Conservation (phyloP, 257 asterid species). For the Handroanthus guayacan region DNA sequence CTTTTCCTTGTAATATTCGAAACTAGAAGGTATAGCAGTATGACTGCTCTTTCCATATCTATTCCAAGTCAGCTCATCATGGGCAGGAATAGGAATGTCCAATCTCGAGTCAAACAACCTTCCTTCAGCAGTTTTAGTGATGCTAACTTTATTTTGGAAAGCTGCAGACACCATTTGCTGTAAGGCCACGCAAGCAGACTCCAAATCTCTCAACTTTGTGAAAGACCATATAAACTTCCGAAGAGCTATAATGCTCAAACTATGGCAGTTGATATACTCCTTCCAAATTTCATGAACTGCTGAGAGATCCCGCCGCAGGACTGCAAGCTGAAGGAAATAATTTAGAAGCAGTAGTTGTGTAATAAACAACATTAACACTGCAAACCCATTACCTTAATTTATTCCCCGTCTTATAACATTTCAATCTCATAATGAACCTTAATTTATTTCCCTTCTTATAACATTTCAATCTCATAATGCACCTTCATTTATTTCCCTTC, state of each 20-base stretch:
- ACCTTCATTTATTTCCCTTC: slow-evolving; percentile 14
- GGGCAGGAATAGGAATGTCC: slow-evolving; percentile 75
- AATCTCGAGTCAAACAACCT: slow-evolving; percentile 49
- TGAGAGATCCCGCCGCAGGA: slow-evolving; percentile 67
- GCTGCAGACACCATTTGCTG: slow-evolving; percentile 71
- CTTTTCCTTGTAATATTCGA: slow-evolving; percentile 38
- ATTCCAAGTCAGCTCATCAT: slow-evolving; percentile 38
- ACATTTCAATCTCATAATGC: slow-evolving; percentile 9
- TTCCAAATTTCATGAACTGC: slow-evolving; percentile 79
- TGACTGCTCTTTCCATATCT: slow-evolving; percentile 30
- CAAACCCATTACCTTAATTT: slow-evolving; percentile 5
- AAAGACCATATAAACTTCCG: slow-evolving; percentile 76
- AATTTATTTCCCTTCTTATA: slow-evolving; percentile 5
- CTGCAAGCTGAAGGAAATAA: slow-evolving; percentile 84
- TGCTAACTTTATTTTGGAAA: slow-evolving; percentile 40
- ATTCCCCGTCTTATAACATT: neutral
- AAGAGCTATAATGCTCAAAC: slow-evolving; percentile 62
- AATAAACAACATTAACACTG: slow-evolving; percentile 26
- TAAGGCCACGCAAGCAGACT: slow-evolving; percentile 71
- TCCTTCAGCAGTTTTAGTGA: slow-evolving; percentile 60
- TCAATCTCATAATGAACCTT: slow-evolving; percentile 13
- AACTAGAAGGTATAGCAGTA: slow-evolving; percentile 36
- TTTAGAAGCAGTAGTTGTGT: slow-evolving; percentile 36
- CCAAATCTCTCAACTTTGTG: slow-evolving; percentile 74
- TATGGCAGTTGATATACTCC: slow-evolving; percentile 62